Conservation (phyloP, 2,329 filamentous ascomycete species). For the Cladophialophora chaetospira region DNA sequence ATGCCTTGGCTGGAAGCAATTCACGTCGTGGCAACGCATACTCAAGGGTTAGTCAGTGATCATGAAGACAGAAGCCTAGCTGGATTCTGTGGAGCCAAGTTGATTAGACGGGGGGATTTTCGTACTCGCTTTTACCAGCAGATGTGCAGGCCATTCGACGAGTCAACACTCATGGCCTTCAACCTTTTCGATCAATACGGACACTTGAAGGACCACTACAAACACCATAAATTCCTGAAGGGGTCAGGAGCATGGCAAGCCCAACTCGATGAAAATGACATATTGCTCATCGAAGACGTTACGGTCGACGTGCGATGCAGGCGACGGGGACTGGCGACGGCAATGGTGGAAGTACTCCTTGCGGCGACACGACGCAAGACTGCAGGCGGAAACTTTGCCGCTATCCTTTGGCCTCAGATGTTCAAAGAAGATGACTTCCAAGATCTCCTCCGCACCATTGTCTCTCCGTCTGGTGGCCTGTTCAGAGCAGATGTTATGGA, state of each 20-base stretch:
- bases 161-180: slow-evolving; percentile 38
- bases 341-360: slow-evolving; percentile 37
- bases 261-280: slow-evolving; percentile 33
- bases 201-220: slow-evolving; percentile 38
- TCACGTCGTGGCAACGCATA: background rate
- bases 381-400: background rate
- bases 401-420: slow-evolving; percentile 7
- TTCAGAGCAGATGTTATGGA: slow-evolving; percentile 9
- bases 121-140: background rate
- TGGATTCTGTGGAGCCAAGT: slow-evolving; percentile 5
- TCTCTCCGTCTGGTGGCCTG: background rate
- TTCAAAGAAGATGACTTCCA: slow-evolving; percentile 1
- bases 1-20: slow-evolving; percentile 14
- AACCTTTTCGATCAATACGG: slow-evolving; percentile 44
- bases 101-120: background rate
- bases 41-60: background rate
- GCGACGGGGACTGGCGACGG: slow-evolving; percentile 38
- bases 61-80: background rate
- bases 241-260: slow-evolving; percentile 35
- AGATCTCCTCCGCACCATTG: background rate
- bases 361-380: slow-evolving; percentile 13
- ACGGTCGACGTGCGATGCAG: slow-evolving; percentile 31
- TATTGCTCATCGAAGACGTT: slow-evolving; percentile 37
- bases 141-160: slow-evolving; percentile 27
- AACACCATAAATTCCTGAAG: slow-evolving; percentile 35